A percentile compares a stretch with the other conserved stretches of the same genome.
phyloP scores from a whole-genome alignment of 805 yeast genomes.

The Candida piceae region DNA sequence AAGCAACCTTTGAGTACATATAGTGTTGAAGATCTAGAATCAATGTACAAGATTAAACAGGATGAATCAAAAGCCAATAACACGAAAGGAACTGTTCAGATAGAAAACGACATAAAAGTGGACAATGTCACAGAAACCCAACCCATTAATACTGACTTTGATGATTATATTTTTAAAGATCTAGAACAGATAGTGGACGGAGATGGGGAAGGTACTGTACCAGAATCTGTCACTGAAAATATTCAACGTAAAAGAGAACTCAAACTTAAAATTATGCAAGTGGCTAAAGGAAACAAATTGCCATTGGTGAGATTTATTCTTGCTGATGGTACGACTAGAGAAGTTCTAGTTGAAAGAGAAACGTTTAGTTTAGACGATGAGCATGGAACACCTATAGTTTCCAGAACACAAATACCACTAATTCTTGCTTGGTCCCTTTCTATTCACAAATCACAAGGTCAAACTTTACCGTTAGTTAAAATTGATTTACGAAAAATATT shows the following conservation, averaged over 20 bases:
- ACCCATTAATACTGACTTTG: conserved; percentile 26
- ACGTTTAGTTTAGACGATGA: conserved; percentile 78
- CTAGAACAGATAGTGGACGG: conserved; percentile 22
- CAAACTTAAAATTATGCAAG: conserved; percentile 36
- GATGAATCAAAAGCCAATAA: conserved; percentile 17
- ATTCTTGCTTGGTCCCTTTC: conserved; percentile 96
- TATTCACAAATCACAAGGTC: conserved; percentile 88
- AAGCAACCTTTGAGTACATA: conserved; percentile 16
- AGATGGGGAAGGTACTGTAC: conserved; percentile 2
- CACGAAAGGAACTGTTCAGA: too few relatives aligned
- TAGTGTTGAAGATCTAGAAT: conserved; percentile 19
- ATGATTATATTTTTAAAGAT: conserved; percentile 48
- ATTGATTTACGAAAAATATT: conserved; percentile 64
- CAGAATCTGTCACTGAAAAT: conserved; percentile 25
- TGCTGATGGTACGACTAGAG: conserved; percentile 66
- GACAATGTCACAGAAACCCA: too few relatives aligned
- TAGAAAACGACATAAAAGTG: too few relatives aligned
- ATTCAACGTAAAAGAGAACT: conserved; percentile 44
- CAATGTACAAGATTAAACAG: conserved; percentile 8
- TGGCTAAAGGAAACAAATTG: conserved; percentile 43
- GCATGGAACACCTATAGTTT: conserved; percentile 57
- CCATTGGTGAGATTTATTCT: conserved; percentile 78
- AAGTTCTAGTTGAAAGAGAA: conserved; percentile 78
- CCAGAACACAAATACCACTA: conserved; percentile 77
- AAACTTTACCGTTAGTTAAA: conserved; percentile 64